phyloP scores from a whole-genome alignment of 768 basidiomycete species.

The Podaxis sp. region DNA sequence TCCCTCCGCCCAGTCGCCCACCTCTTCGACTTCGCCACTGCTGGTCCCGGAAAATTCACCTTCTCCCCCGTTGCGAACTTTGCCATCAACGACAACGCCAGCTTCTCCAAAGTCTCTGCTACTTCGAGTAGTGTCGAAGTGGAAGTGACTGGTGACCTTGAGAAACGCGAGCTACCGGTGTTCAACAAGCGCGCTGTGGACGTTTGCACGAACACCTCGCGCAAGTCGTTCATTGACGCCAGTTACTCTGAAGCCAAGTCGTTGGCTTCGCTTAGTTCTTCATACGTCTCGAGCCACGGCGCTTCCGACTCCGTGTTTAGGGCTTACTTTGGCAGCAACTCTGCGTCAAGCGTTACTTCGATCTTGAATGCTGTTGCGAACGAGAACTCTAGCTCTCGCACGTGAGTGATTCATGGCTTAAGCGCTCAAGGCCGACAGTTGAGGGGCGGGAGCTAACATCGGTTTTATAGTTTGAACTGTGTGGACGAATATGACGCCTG shows the following conservation, averaged over 20 bases:
- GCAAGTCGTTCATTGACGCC: constrained; percentile 34
- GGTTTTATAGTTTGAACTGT: constrained; percentile 32
- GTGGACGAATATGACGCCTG: constrained; percentile 33
- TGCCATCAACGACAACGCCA: constrained; percentile 26
- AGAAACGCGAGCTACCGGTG: constrained; percentile 25
- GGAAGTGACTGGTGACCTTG: constrained; percentile 30
- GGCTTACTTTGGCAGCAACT: constrained; percentile 34
- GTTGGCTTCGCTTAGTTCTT: constrained; percentile 27
- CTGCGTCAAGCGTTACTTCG: constrained; percentile 30
- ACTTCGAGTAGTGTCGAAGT: constrained; percentile 25
- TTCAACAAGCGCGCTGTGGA: constrained; percentile 33
- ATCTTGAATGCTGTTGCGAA: constrained; percentile 34
- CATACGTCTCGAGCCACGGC: constrained; percentile 33
- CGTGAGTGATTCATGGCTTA: constrained; percentile 20
- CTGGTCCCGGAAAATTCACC: constrained; percentile 34
- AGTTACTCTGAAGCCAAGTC: constrained; percentile 37
- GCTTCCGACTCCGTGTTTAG: constrained; percentile 32
- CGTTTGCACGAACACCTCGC: constrained; percentile 31
- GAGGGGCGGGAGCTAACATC: neutral
- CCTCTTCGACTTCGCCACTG: constrained; percentile 37
- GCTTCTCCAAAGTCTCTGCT: constrained; percentile 25
- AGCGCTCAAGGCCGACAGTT: neutral
- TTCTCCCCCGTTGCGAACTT: constrained; percentile 37
- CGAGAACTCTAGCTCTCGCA: constrained; percentile 35
- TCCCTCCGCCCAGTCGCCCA: constrained; percentile 26